Conservation (phyloP, 2,329 filamentous ascomycete genomes). For the Phyllosticta citrichinensis region DNA sequence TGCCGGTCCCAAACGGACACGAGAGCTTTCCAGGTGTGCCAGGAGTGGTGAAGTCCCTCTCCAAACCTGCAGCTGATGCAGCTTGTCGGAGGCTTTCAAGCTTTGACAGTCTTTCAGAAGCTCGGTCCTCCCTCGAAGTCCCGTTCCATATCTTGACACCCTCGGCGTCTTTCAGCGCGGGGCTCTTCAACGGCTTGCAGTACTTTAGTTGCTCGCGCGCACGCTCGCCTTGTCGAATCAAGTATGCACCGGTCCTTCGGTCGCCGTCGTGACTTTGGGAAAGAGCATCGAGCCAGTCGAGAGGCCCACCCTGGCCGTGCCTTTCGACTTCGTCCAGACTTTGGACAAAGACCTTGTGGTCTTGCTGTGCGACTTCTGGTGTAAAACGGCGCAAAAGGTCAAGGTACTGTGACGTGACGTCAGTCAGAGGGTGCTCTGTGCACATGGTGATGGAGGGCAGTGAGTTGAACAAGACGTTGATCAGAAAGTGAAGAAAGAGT, state of each 20-base stretch:
- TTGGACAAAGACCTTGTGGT: slow-evolving; percentile 30
- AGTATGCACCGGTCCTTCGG: slow-evolving; percentile 22
- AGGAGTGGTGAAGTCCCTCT: slow-evolving; percentile 83
- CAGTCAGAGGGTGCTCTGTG: neutral
- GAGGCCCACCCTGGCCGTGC: slow-evolving; percentile 13
- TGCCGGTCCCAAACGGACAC: slow-evolving; percentile 64
- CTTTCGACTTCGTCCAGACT: slow-evolving; percentile 26
- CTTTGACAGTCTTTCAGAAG: slow-evolving; percentile 8
- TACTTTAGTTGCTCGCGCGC: slow-evolving; percentile 16
- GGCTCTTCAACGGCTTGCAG: slow-evolving; percentile 1
- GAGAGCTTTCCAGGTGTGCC: slow-evolving; percentile 69
- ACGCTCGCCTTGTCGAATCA: slow-evolving; percentile 26
- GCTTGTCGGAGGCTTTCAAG: slow-evolving; percentile 7
- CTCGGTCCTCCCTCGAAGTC: slow-evolving; percentile 11
- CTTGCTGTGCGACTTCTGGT: slow-evolving; percentile 26
- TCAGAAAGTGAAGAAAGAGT: slow-evolving; percentile 28
- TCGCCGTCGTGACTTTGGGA: slow-evolving; percentile 25
- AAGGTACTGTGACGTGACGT: slow-evolving; percentile 23
- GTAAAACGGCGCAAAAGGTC: slow-evolving; percentile 30
- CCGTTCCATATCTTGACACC: slow-evolving; percentile 34
- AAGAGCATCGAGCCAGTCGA: slow-evolving; percentile 26
- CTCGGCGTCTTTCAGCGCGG: slow-evolving; percentile 13
- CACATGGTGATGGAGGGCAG: neutral
- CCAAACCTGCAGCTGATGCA: slow-evolving; percentile 36
- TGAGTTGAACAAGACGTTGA: slow-evolving; percentile 29